These are phyloP conservation scores for Diutina rugosa DNA, from an alignment of 1,139 yeast species.

Conservation along the genomic window DNA sequence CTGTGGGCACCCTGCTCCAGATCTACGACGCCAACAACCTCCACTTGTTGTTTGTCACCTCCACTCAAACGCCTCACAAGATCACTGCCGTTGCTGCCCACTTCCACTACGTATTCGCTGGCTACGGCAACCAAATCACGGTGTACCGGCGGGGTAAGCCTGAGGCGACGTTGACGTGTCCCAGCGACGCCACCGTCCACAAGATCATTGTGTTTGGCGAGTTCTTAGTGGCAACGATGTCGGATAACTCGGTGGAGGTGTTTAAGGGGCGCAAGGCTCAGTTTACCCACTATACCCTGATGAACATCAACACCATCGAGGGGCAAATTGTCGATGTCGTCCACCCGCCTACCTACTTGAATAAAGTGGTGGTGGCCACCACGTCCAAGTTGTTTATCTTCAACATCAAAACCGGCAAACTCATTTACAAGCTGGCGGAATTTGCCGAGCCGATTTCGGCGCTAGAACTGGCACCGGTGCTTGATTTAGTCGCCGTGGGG, in stretches of 20 bases:
- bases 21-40: slow-evolving; percentile 86
- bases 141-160: slow-evolving; percentile 74
- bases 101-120: slow-evolving; percentile 75
- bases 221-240: slow-evolving; percentile 46
- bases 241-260: slow-evolving; percentile 44
- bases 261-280: slow-evolving; percentile 49
- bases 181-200: slow-evolving; percentile 14
- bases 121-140: slow-evolving; percentile 59
- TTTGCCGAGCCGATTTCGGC: slow-evolving; percentile 41
- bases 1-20: slow-evolving; percentile 84
- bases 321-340: slow-evolving; percentile 59
- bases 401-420: slow-evolving; percentile 70
- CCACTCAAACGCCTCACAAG: slow-evolving; percentile 54
- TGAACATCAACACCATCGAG: slow-evolving; percentile 32
- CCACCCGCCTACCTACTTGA: slow-evolving; percentile 88
- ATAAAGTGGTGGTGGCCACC: slow-evolving; percentile 72
- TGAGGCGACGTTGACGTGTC: slow-evolving; percentile 35
- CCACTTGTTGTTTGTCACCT: slow-evolving; percentile 79
- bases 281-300: slow-evolving; percentile 52
- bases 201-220: slow-evolving; percentile 67
- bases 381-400: slow-evolving; percentile 48
- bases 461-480: slow-evolving; percentile 72
- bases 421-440: slow-evolving; percentile 43
- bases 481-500: slow-evolving; percentile 76
- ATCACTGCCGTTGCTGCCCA: slow-evolving; percentile 71